Percentiles rank a stretch among this genome's conserved stretches.
These are phyloP conservation scores for Rosa lucieae DNA, from an alignment of 306 rosid species.

Conservation along the genomic window DNA sequence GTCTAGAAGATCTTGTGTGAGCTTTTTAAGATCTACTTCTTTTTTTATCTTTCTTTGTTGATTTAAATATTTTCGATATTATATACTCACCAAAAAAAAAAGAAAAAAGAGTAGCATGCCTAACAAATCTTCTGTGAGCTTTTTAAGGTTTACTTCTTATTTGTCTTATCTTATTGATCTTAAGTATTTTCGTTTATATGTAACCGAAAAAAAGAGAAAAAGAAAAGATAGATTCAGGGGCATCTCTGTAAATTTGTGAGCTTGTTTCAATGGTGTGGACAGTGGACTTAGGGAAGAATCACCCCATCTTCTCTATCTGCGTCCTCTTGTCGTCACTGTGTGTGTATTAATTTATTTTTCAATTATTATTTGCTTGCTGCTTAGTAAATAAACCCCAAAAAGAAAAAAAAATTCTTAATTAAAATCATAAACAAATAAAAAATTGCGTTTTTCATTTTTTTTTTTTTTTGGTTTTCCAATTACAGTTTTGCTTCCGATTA, in stretches of 20 bases:
- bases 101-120: too few relatives aligned
- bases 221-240: conserved; percentile 26
- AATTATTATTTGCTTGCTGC: background rate
- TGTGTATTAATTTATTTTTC: background rate
- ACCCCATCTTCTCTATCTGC: background rate
- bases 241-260: background rate
- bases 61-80: too few relatives aligned
- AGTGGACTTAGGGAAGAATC: background rate
- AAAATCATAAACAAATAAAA: conserved; percentile 5
- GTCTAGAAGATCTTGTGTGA: background rate
- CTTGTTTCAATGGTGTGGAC: background rate
- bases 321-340: background rate
- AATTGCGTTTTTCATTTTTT: background rate
- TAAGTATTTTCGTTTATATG: background rate
- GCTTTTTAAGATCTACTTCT: background rate
- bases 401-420: background rate
- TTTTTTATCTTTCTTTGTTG: background rate
- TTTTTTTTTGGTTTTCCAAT: background rate
- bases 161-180: background rate
- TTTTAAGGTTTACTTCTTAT: too few relatives aligned
- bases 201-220: background rate
- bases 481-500: conserved; percentile 9
- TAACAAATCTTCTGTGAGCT: background rate
- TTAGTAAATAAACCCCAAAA: background rate
- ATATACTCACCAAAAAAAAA: too few relatives aligned